Evolutionary conservation across 352 stramenopile genomes (phyloP).

Genomic region (Phytophthora cactorum): DNA sequence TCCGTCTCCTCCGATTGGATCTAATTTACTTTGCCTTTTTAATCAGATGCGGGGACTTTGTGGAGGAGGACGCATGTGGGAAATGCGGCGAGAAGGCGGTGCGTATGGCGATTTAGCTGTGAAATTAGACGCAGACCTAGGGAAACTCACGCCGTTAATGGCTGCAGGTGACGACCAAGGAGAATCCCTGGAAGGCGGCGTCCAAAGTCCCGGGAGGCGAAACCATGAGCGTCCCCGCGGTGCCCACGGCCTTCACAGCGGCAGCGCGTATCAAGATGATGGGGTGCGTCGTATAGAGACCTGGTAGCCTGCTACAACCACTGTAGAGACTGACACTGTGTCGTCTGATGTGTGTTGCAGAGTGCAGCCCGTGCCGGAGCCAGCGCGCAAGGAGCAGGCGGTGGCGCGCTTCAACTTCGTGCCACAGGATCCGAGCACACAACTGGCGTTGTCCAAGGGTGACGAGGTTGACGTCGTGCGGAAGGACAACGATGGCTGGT

Average conservation of each 20-base stretch:
- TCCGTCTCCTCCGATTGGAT: background rate
- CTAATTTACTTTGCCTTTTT: slow-evolving; percentile 7
- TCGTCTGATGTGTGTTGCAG: slow-evolving; percentile 11
- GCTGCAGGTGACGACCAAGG: slow-evolving; percentile 43
- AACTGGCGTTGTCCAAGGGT: slow-evolving; percentile 73
- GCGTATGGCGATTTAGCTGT: slow-evolving; percentile 15
- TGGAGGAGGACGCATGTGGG: slow-evolving; percentile 52
- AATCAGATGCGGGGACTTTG: slow-evolving; percentile 65
- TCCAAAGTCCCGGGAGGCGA: slow-evolving; percentile 44
- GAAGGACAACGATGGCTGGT: slow-evolving; percentile 86
- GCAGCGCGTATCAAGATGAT: slow-evolving; percentile 59
- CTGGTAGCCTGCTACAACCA: background rate
- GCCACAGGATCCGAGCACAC: slow-evolving; percentile 69
- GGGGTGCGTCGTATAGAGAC: slow-evolving; percentile 38
- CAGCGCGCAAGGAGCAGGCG: slow-evolving; percentile 64
- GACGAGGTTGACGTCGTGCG: slow-evolving; percentile 80
- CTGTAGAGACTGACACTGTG: slow-evolving; percentile 2
- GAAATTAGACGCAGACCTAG: background rate
- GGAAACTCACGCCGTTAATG: slow-evolving; percentile 2
- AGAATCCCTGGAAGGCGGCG: slow-evolving; percentile 62
- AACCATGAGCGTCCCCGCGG: slow-evolving; percentile 52
- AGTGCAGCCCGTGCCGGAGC: slow-evolving; percentile 37
- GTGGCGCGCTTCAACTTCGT: slow-evolving; percentile 83
- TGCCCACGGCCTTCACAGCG: slow-evolving; percentile 72
- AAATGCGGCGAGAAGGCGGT: slow-evolving; percentile 75